These are phyloP conservation scores for Fusarium sterilihyphosum DNA, from an alignment of 2,329 filamentous ascomycete genomes.

Conservation along the genomic window DNA sequence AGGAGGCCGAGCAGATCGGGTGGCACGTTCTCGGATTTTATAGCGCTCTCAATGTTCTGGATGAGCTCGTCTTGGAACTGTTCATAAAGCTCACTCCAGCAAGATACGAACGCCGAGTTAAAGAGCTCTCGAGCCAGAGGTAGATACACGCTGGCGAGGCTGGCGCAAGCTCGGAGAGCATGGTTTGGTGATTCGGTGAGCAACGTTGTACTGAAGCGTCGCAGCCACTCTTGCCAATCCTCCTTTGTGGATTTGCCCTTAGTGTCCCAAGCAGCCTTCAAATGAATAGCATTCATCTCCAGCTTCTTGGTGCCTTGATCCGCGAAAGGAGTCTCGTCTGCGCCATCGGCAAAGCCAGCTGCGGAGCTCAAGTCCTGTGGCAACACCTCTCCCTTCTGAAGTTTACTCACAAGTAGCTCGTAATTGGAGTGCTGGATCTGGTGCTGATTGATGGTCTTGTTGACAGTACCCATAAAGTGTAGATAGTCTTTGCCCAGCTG, in stretches of 20 bases:
- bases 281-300: slow-evolving; percentile 95
- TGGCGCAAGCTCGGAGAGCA: slow-evolving; percentile 90
- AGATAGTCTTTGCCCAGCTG: slow-evolving; percentile 95
- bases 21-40: slow-evolving; percentile 94
- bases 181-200: slow-evolving; percentile 96
- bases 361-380: slow-evolving; percentile 94
- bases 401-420: slow-evolving; percentile 87
- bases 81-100: slow-evolving; percentile 97
- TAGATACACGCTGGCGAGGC: slow-evolving; percentile 88
- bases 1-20: slow-evolving; percentile 94
- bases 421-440: slow-evolving; percentile 92
- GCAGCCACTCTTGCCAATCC: slow-evolving; percentile 99
- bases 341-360: slow-evolving; percentile 78
- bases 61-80: slow-evolving; percentile 98
- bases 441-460: slow-evolving; percentile 82
- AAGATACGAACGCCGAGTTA: slow-evolving; percentile 98
- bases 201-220: slow-evolving; percentile 93
- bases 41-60: slow-evolving; percentile 91
- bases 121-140: slow-evolving; percentile 93
- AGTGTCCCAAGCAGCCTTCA: slow-evolving; percentile 97
- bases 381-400: slow-evolving; percentile 94
- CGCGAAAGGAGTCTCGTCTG: slow-evolving; percentile 82
- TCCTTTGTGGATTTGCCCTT: slow-evolving; percentile 97
- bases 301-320: slow-evolving; percentile 93
- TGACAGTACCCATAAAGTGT: slow-evolving; percentile 92